Evolutionary conservation across 306 rosid species (phyloP), one percentile per base, ranked within the genome.

Genomic region (Sophora flavescens): DNA sequence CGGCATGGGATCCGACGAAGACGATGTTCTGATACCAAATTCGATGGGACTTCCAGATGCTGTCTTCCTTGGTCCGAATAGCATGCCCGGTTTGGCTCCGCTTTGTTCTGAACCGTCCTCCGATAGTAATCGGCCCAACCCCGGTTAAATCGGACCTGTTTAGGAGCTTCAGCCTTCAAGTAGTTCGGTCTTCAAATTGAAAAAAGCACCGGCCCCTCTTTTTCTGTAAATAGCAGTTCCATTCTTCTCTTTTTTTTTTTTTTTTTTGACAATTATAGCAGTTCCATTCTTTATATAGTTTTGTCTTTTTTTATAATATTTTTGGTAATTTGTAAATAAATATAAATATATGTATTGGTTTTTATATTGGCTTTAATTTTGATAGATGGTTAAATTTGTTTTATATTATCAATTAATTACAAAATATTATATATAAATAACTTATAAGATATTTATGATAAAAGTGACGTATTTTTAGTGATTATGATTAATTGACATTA

Each of bases 1-100:
- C 8, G 59, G 44, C 15, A 0, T 36, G 0, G 79, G 66, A 8
- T 69, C 16, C 36, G 50, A 76, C 0, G 84, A 80, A 0, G 82
- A 76, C 3, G 82, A 66, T 7, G 36, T 84, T 80, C 44, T 85
- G 70, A 78, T 91, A 16, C 88, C 91, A 0, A 87, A 86, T 58
- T 56, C 80, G 63, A 50, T 59, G n/a, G 77, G 68, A 15, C 28
- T 83, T 80, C 62, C 75, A 12, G 87, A 87, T 2, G 82, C 84
- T 8, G 81, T 86, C 42, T 85, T 85, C 68, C 9, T 75, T 38
- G 84, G 86, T 52, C 57, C 5, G 26, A 50, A 28, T 75, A 7
- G 8, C 28, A 14, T 17, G 36, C 67, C 47, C 50, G 38, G 58
- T 10, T 59, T 8, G 28, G 9, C 4, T 63, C 54, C 36, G 13